Percentiles rank a stretch among this genome's conserved stretches.
Evolutionary conservation across 306 rosid genomes (phyloP).

Genomic region (Trifolium repens): DNA sequence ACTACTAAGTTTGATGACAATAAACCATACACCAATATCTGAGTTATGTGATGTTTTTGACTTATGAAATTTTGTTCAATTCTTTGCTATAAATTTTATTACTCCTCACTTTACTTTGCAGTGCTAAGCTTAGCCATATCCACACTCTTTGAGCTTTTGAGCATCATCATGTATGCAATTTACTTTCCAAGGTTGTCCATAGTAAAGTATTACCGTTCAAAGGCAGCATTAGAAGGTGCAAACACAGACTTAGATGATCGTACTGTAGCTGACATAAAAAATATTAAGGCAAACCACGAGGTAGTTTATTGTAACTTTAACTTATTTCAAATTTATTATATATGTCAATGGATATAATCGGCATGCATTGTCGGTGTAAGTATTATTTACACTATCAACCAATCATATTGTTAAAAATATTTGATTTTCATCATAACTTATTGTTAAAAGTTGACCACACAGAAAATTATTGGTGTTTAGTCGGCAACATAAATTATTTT

Average conservation of each 20-base stretch:
- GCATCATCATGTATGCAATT: conserved; percentile 63
- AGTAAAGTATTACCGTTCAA: conserved; percentile 70
- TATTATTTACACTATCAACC: neutral
- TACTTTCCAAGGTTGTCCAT: conserved; percentile 73
- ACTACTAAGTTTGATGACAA: too few relatives aligned
- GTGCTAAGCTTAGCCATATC: conserved; percentile 66
- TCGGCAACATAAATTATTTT: neutral
- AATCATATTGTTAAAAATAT: too few relatives aligned
- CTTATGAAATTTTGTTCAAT: neutral
- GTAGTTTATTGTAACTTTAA: conserved; percentile 38
- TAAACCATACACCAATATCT: neutral
- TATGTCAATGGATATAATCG: neutral
- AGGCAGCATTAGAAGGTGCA: conserved; percentile 81
- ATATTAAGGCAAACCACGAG: conserved; percentile 30
- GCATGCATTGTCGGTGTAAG: neutral
- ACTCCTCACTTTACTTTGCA: conserved; percentile 45
- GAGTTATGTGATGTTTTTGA: neutral
- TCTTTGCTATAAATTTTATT: neutral
- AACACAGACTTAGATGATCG: conserved; percentile 57
- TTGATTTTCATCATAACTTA: too few relatives aligned
- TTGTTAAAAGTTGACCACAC: neutral
- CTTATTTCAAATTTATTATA: neutral
- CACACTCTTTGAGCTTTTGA: conserved; percentile 58
- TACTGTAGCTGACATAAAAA: conserved; percentile 43
- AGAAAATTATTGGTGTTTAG: neutral